Conservation (phyloP, 495 filamentous ascomycete genomes). For the Annulohypoxylon nitens region DNA sequence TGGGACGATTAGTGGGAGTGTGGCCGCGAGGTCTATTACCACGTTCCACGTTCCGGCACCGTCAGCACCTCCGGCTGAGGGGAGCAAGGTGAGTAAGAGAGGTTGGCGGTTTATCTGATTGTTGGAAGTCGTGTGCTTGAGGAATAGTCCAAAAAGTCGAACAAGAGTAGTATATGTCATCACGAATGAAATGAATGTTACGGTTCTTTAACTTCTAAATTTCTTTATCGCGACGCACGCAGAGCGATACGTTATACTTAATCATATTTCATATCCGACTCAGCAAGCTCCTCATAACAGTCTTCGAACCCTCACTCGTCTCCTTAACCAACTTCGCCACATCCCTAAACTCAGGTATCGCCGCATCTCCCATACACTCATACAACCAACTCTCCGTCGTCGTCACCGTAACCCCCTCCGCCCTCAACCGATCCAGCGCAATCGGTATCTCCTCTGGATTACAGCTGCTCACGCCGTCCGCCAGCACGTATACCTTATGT, state of each 20-base stretch:
- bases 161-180: background rate
- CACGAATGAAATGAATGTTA: constrained; percentile 20
- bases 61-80: constrained; percentile 10
- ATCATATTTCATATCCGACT: constrained; percentile 47
- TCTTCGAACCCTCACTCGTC: constrained; percentile 73
- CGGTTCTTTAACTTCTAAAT: background rate
- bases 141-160: constrained; percentile 5
- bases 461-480: constrained; percentile 91
- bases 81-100: background rate
- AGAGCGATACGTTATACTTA: background rate
- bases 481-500: constrained; percentile 86
- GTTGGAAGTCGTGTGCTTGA: background rate
- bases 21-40: constrained; percentile 55
- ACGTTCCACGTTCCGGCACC: constrained; percentile 53
- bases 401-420: constrained; percentile 83
- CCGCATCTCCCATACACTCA: constrained; percentile 92
- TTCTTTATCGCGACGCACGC: background rate
- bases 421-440: constrained; percentile 79
- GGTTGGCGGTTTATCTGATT: constrained; percentile 31
- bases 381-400: constrained; percentile 93
- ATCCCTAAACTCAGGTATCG: constrained; percentile 77
- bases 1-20: constrained; percentile 53
- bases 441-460: constrained; percentile 84
- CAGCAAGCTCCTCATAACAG: constrained; percentile 70
- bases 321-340: constrained; percentile 86